A percentile compares a stretch with the other conserved stretches of the same genome.
Evolutionary conservation across 305 asterid genomes (phyloP).

Genomic region (Withania somnifera): DNA sequence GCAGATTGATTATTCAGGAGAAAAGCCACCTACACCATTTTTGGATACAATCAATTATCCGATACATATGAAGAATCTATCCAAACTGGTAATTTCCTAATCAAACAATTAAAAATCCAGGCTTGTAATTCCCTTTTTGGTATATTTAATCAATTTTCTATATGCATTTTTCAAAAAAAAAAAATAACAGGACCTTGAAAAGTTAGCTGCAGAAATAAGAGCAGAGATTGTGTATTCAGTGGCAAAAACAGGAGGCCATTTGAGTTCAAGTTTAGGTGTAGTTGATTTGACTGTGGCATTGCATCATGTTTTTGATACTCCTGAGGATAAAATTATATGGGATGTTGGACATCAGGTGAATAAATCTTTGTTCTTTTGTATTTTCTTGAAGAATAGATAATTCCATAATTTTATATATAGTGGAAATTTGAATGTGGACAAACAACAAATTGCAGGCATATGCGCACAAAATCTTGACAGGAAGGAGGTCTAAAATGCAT

Average conservation of each 20-base stretch:
- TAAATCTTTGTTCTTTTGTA: too few relatives aligned
- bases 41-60: conserved; percentile 65
- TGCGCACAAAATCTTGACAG: conserved; percentile 64
- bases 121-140: neutral
- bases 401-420: neutral
- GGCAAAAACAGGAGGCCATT: conserved; percentile 56
- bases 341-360: conserved; percentile 61
- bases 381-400: too few relatives aligned
- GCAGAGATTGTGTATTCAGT: conserved; percentile 51
- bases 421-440: neutral
- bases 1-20: conserved; percentile 55
- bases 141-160: neutral
- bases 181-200: conserved; percentile 47
- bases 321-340: conserved; percentile 63
- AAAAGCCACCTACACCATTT: conserved; percentile 47
- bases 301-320: conserved; percentile 64
- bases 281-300: conserved; percentile 69
- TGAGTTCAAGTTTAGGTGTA: conserved; percentile 61
- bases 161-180: neutral
- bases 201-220: conserved; percentile 55
- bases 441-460: conserved; percentile 42
- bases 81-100: conserved; percentile 21
- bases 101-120: neutral
- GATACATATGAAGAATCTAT: conserved; percentile 58
- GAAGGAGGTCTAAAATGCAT: conserved; percentile 65